Base-by-base conservation (phyloP, 176 grass and related monocot species). In the Pontederia crassipes region DNA sequence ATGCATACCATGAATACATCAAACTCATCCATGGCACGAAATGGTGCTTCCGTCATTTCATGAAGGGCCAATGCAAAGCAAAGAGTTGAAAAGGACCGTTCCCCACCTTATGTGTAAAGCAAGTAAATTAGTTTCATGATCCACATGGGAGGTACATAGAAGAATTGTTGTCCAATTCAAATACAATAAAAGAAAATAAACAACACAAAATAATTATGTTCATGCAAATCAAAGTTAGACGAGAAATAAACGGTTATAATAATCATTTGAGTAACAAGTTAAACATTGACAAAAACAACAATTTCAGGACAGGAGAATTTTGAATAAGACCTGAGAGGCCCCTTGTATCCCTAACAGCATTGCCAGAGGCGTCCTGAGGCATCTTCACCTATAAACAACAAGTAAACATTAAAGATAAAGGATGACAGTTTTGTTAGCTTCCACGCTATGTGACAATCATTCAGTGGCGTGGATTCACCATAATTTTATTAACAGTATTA, bases 1-100 rank as follows among this genome's bases (percentile, higher is more conserved):
- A 45, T 26, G 26, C 69, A 72, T 64, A 96, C 87, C 92, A 96
- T 96, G 63, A 96, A 96, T 28, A 96, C 92, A 67, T 96, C 92
- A 48, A 96, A 96, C 64, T 96, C 92, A 75, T 96, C 92, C 92
- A 96, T 96, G 65, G 92, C 92, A 62, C 92, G 82, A 73, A 96
- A 96, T 55, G 92, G 92, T 46, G 92, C 72, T 82, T 96, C 92
- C 8, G 83, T 88, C 92, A 90, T 96, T 80, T 89, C 92, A 48
- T 96, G 92, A 77, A 96, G 92, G 76, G 92, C 87, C 64, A 96
- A 96, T 32, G 87, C 77, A 70, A 96, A 96, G 64, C 92, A 96
- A 65, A 96, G 83, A 10, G 92, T 96, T n/a, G 87, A 96, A 32
- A 96, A 96, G 55, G 87, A 96, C 18, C 92, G 70, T 40, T 96